phyloP scores from a whole-genome alignment of 495 filamentous ascomycete genomes.

The Xylaria nigripes region DNA sequence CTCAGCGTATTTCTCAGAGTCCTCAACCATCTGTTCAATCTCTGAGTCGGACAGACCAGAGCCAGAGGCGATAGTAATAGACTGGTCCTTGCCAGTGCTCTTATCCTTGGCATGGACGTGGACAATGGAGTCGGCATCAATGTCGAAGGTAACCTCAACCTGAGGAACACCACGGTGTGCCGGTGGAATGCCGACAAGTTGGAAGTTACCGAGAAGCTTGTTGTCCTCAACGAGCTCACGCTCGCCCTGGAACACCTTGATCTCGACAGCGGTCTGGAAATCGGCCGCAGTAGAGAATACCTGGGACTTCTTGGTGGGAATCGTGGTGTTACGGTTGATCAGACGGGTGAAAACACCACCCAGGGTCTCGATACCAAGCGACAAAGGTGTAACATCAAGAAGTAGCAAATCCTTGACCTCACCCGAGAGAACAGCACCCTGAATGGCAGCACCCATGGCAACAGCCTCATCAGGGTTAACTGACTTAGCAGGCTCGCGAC shows the following conservation, averaged over 20 bases:
- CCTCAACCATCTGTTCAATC: conserved; percentile 94
- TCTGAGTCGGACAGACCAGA: conserved; percentile 93
- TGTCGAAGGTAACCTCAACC: conserved; percentile 98
- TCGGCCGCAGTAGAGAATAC: conserved; percentile 97
- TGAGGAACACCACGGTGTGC: conserved; percentile 97
- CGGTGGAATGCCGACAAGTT: conserved; percentile 95
- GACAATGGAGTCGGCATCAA: conserved; percentile 97
- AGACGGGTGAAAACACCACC: conserved; percentile 98
- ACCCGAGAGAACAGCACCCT: conserved; percentile 93
- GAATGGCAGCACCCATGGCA: conserved; percentile 95
- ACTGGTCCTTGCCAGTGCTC: conserved; percentile 98
- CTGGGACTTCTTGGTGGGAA: conserved; percentile 99
- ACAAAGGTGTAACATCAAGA: conserved; percentile 94
- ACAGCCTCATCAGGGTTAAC: conserved; percentile 99
- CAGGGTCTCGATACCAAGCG: conserved; percentile 98
- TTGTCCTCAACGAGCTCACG: conserved; percentile 99
- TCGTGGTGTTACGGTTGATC: conserved; percentile 99
- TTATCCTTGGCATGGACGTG: conserved; percentile 99
- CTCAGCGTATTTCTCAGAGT: conserved; percentile 94
- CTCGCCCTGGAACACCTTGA: conserved; percentile 99
- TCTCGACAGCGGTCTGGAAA: conserved; percentile 99
- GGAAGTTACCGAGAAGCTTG: conserved; percentile 99
- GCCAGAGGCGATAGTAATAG: conserved; percentile 96
- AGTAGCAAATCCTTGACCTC: conserved; percentile 95
- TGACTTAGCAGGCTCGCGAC: conserved; percentile 95